phyloP scores from a whole-genome alignment of 2,329 filamentous ascomycete species.

The Emmonsiellopsis sp. region DNA sequence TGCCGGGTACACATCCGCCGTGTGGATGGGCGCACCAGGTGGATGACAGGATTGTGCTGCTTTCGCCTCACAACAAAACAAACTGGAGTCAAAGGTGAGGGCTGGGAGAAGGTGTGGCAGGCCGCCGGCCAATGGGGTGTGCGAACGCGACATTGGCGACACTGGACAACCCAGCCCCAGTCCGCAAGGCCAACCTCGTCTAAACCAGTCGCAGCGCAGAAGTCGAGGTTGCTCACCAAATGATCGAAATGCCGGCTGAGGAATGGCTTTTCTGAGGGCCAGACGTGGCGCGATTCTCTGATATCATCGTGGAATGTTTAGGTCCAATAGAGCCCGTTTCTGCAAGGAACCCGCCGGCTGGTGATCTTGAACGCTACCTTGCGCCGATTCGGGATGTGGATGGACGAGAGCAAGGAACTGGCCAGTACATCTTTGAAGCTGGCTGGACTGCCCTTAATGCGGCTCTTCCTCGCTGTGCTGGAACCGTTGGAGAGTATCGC shows the following conservation, averaged over 20 bases:
- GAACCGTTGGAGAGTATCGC: not conserved
- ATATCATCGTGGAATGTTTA: conserved; percentile 9
- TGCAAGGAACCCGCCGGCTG: conserved; percentile 10
- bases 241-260: conserved; percentile 4
- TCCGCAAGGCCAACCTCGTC: conserved; percentile 1
- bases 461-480: not conserved
- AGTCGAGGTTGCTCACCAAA: conserved; percentile 1
- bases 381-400: not conserved
- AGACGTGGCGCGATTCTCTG: conserved; percentile 6
- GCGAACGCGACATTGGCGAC: not conserved
- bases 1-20: conserved; percentile 7
- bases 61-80: conserved; percentile 4
- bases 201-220: conserved; percentile 8
- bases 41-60: not conserved
- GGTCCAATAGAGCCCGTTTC: conserved; percentile 6
- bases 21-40: conserved; percentile 2
- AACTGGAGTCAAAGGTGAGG: not conserved
- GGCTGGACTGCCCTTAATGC: not conserved
- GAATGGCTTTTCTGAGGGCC: not conserved
- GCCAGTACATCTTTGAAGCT: not conserved
- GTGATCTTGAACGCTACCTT: not conserved
- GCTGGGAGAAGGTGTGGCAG: not conserved
- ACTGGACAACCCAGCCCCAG: not conserved
- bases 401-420: not conserved
- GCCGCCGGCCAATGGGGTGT: conserved; percentile 1